Conservation (phyloP, 495 filamentous ascomycete genomes). For the Aspergillus nidulans region DNA sequence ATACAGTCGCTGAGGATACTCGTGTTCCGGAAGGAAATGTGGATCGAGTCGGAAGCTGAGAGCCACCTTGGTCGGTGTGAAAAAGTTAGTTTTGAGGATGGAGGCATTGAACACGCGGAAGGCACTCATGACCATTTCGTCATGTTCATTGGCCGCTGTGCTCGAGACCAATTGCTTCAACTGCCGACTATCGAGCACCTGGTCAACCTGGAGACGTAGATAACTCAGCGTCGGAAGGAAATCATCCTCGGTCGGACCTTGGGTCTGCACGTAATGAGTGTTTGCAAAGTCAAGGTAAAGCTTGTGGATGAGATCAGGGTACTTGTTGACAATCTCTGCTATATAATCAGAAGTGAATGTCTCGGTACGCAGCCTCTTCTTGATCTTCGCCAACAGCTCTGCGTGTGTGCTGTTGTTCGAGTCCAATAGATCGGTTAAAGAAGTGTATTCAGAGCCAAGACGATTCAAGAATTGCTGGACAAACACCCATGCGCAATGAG, state of each 20-base stretch:
- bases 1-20: constrained; percentile 91
- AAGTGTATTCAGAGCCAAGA: constrained; percentile 85
- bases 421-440: constrained; percentile 78
- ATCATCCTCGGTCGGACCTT: constrained; percentile 62
- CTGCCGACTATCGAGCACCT: constrained; percentile 71
- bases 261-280: constrained; percentile 82
- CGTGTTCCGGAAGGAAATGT: constrained; percentile 78
- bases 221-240: constrained; percentile 80
- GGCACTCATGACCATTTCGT: constrained; percentile 96
- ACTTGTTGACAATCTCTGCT: constrained; percentile 88
- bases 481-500: constrained; percentile 95
- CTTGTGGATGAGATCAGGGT: constrained; percentile 81
- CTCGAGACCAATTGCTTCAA: constrained; percentile 78
- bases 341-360: constrained; percentile 98
- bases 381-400: constrained; percentile 90
- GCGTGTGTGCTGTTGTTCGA: constrained; percentile 75
- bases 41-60: constrained; percentile 94
- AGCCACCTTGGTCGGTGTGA: constrained; percentile 97
- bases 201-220: constrained; percentile 64
- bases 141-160: constrained; percentile 85
- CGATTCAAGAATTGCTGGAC: constrained; percentile 96
- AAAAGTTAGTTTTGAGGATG: constrained; percentile 97
- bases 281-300: constrained; percentile 90
- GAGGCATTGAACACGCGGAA: constrained; percentile 91
- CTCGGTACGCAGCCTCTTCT: constrained; percentile 89